A percentile compares a stretch with the other conserved stretches of the same genome.
Conservation (phyloP, 805 yeast species). For the Zygosaccharomyces rouxii region DNA sequence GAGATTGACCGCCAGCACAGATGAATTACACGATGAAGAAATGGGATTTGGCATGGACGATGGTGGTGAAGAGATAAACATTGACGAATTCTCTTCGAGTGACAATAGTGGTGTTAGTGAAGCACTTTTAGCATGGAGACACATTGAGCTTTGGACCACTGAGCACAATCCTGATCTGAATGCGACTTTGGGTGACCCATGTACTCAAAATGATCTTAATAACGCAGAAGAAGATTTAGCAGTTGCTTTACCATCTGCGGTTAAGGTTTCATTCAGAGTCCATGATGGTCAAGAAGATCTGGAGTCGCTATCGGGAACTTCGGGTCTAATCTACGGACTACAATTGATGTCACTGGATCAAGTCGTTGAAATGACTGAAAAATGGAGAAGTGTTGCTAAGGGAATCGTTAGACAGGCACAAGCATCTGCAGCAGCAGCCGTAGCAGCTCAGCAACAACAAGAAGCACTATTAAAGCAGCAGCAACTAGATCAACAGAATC, state of each 20-base stretch:
- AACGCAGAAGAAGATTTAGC: slow-evolving; percentile 82
- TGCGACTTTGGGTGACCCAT: slow-evolving; percentile 73
- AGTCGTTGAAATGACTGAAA: slow-evolving; percentile 70
- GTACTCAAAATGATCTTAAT: slow-evolving; percentile 71
- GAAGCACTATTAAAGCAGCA: slow-evolving; percentile 6
- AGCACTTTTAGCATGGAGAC: slow-evolving; percentile 77
- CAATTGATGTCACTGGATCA: slow-evolving; percentile 77
- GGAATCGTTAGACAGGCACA: slow-evolving; percentile 33
- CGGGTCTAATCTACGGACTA: slow-evolving; percentile 77
- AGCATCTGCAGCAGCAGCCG: slow-evolving; percentile 9
- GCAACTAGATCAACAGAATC: slow-evolving; percentile 17
- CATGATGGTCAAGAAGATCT: slow-evolving; percentile 90
- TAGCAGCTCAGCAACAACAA: not conserved
- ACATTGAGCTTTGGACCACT: slow-evolving; percentile 78
- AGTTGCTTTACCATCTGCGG: slow-evolving; percentile 71
- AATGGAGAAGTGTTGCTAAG: slow-evolving; percentile 75
- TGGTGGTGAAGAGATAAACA: slow-evolving; percentile 40
- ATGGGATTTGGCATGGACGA: slow-evolving; percentile 16
- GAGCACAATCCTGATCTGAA: slow-evolving; percentile 75
- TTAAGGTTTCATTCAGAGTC: slow-evolving; percentile 68
- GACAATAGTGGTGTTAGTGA: slow-evolving; percentile 66
- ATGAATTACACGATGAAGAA: slow-evolving; percentile 18
- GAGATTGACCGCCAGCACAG: slow-evolving; percentile 15
- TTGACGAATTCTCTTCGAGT: slow-evolving; percentile 29
- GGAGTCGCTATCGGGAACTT: slow-evolving; percentile 62